Evolutionary conservation across 2,329 filamentous ascomycete species (phyloP).

Genomic region (Huntiella decipiens): DNA sequence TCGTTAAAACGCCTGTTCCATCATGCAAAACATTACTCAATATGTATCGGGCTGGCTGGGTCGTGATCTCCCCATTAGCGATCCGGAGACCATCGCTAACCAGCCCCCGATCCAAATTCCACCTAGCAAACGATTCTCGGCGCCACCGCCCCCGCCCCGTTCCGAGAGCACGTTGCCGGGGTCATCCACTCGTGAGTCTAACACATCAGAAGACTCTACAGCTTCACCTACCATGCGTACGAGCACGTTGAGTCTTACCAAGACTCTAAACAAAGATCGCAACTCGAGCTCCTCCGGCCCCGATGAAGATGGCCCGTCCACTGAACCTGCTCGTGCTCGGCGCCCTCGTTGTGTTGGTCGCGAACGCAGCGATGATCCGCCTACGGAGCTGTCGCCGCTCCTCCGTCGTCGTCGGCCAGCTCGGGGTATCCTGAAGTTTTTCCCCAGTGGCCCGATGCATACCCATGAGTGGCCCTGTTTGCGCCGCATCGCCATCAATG

Average conservation of each 20-base stretch:
- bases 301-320: no score
- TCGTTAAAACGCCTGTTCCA: no score
- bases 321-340: not conserved
- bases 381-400: slow-evolving; percentile 11
- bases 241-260: not conserved
- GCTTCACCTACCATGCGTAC: not conserved
- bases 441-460: not conserved
- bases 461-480: not conserved
- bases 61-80: no score
- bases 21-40: no score
- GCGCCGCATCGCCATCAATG: not conserved
- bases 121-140: no score
- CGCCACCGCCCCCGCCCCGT: no score
- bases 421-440: no score
- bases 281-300: not conserved
- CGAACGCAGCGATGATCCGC: not conserved
- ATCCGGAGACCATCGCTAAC: no score
- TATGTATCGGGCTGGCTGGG: no score
- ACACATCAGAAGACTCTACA: not conserved
- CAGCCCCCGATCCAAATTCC: no score
- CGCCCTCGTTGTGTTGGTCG: not conserved
- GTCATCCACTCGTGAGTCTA: no score
- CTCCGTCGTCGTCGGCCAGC: not conserved
- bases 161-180: no score
- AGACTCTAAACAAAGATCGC: not conserved